Evolutionary conservation across 805 yeast genomes (phyloP), one percentile per base, ranked within the genome.

Genomic region (Pichia rugopelliculosa): DNA sequence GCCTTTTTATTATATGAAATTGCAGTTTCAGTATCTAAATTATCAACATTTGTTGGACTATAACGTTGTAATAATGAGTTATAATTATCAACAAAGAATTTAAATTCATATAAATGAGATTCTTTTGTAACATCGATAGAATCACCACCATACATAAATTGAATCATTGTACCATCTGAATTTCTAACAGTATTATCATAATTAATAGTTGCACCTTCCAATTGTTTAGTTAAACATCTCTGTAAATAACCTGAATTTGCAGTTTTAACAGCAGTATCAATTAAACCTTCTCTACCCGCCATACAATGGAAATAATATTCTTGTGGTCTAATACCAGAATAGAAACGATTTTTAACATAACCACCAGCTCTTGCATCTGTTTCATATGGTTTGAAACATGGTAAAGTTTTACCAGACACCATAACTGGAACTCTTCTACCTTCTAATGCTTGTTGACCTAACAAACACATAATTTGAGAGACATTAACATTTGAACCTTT

Each of bases 241-340:
- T 93, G 99, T 67, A 93, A 76, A 70, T 93, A 93, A 64, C 99
- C 99, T 51, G 98, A 90, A 71, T 96, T 83, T 20, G 97, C 87
- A 10, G 99, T 93, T 71, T 93, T 93, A 55, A 93, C 99, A 44
- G 99, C 99, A 51, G 99, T 93, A 76, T 93, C 99, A 72, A 93
- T 93, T 62, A 93, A 79, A 73, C 99, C 99, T 75, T 93, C 99
- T 75, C 99, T 85, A 71, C 99, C 99, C 47, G 99, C 99, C 99
- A 93, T 93, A 75, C 98, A 93, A 72, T 93, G 99, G 93, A 95
- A 93, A 66, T 90, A 93, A 70, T 95, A 93, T 68, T 93, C 99
- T 70, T 93, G 99, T 5, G 99, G 99, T 66, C 87, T 81, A 57
- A 93, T 86, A 68, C 99, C 99, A 37, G 97, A 88, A 67, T 88